These are phyloP conservation scores for Dactylonectria estremocensis DNA, from an alignment of 2,329 filamentous ascomycete species.

Conservation along the genomic window DNA sequence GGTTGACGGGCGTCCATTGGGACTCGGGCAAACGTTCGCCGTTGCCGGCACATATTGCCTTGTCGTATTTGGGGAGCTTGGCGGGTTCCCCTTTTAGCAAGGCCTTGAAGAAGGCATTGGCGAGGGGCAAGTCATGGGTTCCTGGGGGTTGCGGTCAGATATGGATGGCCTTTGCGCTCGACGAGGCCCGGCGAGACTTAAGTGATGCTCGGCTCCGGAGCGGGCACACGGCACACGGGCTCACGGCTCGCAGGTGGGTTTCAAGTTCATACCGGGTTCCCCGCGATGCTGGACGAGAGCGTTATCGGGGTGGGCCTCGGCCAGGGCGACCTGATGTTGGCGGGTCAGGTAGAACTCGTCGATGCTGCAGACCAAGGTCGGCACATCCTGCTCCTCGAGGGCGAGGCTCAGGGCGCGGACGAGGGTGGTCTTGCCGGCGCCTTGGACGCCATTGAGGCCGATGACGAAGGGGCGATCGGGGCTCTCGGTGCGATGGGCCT, in stretches of 20 bases:
- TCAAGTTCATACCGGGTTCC: slow-evolving; percentile 72
- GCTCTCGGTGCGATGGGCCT: slow-evolving; percentile 59
- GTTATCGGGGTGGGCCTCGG: slow-evolving; percentile 77
- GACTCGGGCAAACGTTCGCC: slow-evolving; percentile 79
- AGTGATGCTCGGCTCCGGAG: neutral
- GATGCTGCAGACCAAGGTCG: slow-evolving; percentile 83
- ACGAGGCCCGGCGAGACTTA: neutral
- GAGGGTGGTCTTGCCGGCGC: slow-evolving; percentile 92
- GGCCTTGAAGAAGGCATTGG: slow-evolving; percentile 71
- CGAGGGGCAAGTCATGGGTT: slow-evolving; percentile 82
- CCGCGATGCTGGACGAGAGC: slow-evolving; percentile 85
- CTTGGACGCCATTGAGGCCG: slow-evolving; percentile 92
- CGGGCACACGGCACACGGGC: neutral
- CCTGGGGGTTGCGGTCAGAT: slow-evolving; percentile 44
- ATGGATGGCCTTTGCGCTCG: slow-evolving; percentile 4
- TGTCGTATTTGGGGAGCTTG: slow-evolving; percentile 84
- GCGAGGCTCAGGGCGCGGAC: slow-evolving; percentile 76
- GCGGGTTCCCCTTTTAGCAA: slow-evolving; percentile 69
- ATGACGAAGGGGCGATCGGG: slow-evolving; percentile 79
- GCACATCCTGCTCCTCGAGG: slow-evolving; percentile 69
- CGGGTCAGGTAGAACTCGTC: slow-evolving; percentile 92
- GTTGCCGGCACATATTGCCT: slow-evolving; percentile 81
- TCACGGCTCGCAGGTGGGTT: slow-evolving; percentile 15
- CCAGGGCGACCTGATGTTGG: slow-evolving; percentile 75
- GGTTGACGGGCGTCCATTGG: slow-evolving; percentile 74